A percentile compares a stretch with the other conserved stretches of the same genome.
Conservation (phyloP, 2,329 filamentous ascomycete species). For the Cladosporium oxysporum region DNA sequence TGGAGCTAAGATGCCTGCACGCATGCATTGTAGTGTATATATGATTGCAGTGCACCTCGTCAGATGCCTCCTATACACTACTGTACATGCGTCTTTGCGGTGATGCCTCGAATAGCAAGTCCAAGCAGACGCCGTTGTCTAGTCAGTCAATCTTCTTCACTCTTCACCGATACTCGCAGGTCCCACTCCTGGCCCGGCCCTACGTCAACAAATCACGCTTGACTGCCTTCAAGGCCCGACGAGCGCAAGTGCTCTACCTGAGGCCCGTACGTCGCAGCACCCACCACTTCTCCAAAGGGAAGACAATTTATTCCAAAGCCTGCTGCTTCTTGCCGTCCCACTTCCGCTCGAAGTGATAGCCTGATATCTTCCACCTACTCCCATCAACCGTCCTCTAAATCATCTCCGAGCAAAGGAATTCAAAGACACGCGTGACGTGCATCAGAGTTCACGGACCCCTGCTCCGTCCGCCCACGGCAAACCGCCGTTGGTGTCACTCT, state of each 20-base stretch:
- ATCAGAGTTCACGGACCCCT: slow-evolving; percentile 2
- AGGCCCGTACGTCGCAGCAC: slow-evolving; percentile 12
- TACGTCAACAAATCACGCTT: slow-evolving; percentile 6
- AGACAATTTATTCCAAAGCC: not conserved
- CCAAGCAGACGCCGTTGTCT: not conserved
- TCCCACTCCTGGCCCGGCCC: slow-evolving; percentile 8
- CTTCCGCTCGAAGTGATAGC: not conserved
- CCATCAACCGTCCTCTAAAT: not conserved
- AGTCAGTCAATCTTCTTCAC: not conserved
- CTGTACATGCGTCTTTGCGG: not conserved
- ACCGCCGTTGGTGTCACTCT: not conserved
- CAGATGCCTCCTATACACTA: not conserved
- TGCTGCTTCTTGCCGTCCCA: not conserved
- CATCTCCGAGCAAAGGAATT: not conserved
- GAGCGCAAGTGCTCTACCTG: not conserved
- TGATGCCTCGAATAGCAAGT: not conserved
- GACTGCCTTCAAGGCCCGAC: not conserved
- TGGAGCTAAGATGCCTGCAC: not conserved
- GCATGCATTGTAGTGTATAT: not conserved
- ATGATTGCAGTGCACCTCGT: not conserved
- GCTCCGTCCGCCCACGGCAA: not conserved
- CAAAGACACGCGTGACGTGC: not conserved
- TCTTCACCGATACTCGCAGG: not conserved
- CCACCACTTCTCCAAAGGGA: slow-evolving; percentile 6
- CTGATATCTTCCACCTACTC: not conserved